A percentile compares a stretch with the other conserved stretches of the same genome.
These are phyloP conservation scores for Ramaria sp. DNA, from an alignment of 768 basidiomycete species.

Conservation along the genomic window DNA sequence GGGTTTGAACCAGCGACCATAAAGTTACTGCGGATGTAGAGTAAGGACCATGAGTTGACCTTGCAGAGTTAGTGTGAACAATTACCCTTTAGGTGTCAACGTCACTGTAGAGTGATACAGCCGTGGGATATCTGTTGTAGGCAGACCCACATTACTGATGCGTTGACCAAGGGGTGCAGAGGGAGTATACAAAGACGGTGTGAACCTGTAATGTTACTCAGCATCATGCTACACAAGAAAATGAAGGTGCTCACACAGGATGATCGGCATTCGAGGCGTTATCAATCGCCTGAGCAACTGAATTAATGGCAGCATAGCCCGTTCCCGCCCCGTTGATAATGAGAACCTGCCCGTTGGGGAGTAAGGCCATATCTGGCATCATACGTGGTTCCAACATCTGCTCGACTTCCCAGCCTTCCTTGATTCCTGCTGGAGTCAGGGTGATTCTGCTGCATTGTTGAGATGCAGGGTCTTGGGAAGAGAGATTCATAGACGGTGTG, in stretches of 20 bases:
- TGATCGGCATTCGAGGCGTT: constrained; percentile 35
- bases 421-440: constrained; percentile 19
- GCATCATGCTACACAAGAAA: not conserved
- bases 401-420: constrained; percentile 23
- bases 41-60: too few relatives aligned
- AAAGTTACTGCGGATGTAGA: not conserved
- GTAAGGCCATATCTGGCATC: constrained; percentile 24
- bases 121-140: constrained; percentile 21
- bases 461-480: constrained; percentile 19
- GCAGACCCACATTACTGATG: constrained; percentile 20
- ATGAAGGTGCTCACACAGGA: constrained; percentile 11
- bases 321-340: constrained; percentile 30
- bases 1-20: constrained; percentile 5
- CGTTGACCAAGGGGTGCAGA: constrained; percentile 21
- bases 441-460: constrained; percentile 27
- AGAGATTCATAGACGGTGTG: constrained; percentile 13
- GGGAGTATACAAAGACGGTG: constrained; percentile 25
- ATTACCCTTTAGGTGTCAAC: constrained; percentile 3
- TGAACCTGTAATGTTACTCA: not conserved
- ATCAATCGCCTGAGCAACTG: constrained; percentile 44
- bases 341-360: constrained; percentile 27
- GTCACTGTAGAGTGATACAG: constrained; percentile 21
- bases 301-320: constrained; percentile 39
- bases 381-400: constrained; percentile 22
- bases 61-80: not conserved